phyloP scores from a whole-genome alignment of 208 protist species.

The Tritrichomonas foetus region DNA sequence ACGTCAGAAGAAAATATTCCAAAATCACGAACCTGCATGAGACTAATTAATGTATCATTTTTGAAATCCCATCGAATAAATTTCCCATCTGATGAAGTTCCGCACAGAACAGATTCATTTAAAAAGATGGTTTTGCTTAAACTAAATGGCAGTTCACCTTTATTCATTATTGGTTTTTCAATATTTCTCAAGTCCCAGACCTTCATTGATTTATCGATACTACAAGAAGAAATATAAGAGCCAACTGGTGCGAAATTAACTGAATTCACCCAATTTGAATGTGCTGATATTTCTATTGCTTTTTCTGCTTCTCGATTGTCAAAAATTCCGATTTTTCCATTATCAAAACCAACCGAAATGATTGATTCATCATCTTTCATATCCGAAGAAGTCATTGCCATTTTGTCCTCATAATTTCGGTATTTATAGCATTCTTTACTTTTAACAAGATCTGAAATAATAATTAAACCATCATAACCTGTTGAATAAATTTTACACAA shows the following conservation, averaged over 20 bases:
- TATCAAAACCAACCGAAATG: neutral
- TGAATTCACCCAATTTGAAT: neutral
- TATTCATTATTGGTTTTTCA: neutral
- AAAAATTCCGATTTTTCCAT: neutral
- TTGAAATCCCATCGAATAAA: neutral
- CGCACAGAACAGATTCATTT: neutral
- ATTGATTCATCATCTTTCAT: neutral
- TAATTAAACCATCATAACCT: neutral
- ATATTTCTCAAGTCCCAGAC: neutral
- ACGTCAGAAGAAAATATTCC: too few species aligned
- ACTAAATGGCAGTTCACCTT: neutral
- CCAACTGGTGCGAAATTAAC: neutral
- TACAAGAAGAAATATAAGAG: neutral
- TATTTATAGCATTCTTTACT: neutral
- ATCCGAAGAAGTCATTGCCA: neutral
- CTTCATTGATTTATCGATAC: neutral
- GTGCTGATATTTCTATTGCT: neutral
- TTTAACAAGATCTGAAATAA: constrained; percentile 4
- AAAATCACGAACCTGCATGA: too few species aligned
- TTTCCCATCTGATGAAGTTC: neutral
- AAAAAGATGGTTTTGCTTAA: neutral
- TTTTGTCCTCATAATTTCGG: neutral
- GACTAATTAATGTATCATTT: neutral
- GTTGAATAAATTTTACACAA: neutral
- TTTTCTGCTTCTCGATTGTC: neutral